Percentiles rank a stretch among this genome's conserved stretches.
phyloP scores from a whole-genome alignment of 192 early-diverging fungal species.

The Coemansia sp. region DNA sequence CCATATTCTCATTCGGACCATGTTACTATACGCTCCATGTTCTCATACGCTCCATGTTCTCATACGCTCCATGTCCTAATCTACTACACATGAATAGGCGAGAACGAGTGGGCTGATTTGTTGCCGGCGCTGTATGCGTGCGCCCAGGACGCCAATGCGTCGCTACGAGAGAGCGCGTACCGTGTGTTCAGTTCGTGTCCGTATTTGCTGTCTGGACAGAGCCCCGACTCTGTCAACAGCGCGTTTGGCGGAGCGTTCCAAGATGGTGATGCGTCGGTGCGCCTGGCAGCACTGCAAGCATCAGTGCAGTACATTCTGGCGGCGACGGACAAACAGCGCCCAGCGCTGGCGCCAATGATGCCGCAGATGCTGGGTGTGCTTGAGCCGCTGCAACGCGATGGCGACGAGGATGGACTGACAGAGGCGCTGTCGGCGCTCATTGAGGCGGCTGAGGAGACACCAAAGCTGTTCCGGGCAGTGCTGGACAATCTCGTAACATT shows the following conservation, averaged over 20 bases:
- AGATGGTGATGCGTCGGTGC: constrained; percentile 66
- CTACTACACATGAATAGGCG: constrained; percentile 3
- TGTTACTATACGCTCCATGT: too few relatives aligned
- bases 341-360: constrained; percentile 58
- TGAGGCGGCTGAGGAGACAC: constrained; percentile 82
- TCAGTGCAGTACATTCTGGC: constrained; percentile 74
- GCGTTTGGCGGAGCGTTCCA: constrained; percentile 74
- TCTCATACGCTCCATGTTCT: too few relatives aligned
- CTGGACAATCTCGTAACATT: constrained; percentile 74
- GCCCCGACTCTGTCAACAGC: constrained; percentile 65
- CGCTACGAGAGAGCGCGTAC: constrained; percentile 85
- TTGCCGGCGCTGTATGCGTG: constrained; percentile 78
- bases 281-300: constrained; percentile 75
- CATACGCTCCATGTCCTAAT: too few relatives aligned
- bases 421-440: constrained; percentile 76
- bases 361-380: constrained; percentile 82
- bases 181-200: constrained; percentile 86
- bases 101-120: constrained; percentile 73
- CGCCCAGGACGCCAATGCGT: constrained; percentile 69
- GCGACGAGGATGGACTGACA: constrained; percentile 71
- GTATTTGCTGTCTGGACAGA: constrained; percentile 71
- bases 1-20: too few relatives aligned
- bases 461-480: constrained; percentile 81
- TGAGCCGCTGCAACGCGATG: constrained; percentile 64
- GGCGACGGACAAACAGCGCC: constrained; percentile 57